These are phyloP conservation scores for Cutaneotrichosporon spelunceum DNA, from an alignment of 1,284 basidiomycete species.

Conservation along the genomic window DNA sequence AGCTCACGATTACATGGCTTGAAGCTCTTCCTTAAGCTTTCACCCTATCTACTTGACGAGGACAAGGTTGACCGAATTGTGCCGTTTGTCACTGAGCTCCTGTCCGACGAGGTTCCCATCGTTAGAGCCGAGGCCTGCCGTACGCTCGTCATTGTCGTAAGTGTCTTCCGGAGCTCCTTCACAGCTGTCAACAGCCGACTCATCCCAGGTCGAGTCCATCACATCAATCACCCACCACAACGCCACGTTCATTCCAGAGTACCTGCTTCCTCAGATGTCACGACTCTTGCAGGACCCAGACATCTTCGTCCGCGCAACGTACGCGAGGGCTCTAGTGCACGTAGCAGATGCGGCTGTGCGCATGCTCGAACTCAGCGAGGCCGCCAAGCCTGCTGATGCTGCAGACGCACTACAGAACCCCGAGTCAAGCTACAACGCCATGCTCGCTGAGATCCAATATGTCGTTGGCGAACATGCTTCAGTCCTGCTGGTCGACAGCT, in stretches of 20 bases:
- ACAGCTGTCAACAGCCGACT: constrained; percentile 5
- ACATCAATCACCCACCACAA: constrained; percentile 87
- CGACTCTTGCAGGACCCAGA: constrained; percentile 79
- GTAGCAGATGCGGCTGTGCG: constrained; percentile 72
- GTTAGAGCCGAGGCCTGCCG: constrained; percentile 77
- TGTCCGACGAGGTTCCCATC: constrained; percentile 76
- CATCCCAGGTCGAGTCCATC: constrained; percentile 70
- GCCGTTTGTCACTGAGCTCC: constrained; percentile 83
- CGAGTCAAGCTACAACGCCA: constrained; percentile 82
- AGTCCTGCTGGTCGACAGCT: constrained; percentile 60
- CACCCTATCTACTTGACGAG: constrained; percentile 83
- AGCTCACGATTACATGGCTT: constrained; percentile 81
- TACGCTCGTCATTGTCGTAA: constrained; percentile 76
- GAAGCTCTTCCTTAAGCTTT: constrained; percentile 81
- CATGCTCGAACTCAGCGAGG: constrained; percentile 84
- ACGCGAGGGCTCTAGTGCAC: constrained; percentile 79
- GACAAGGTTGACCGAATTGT: constrained; percentile 91
- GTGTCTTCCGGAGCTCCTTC: background rate
- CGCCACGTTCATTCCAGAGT: constrained; percentile 80
- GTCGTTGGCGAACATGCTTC: constrained; percentile 85
- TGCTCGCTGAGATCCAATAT: constrained; percentile 76
- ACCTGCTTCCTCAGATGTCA: constrained; percentile 85
- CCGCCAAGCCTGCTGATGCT: constrained; percentile 64
- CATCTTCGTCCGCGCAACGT: constrained; percentile 80
- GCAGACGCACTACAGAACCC: constrained; percentile 56